These are phyloP conservation scores for Aspergillus cristatus DNA, from an alignment of 495 filamentous ascomycete species.

Conservation along the genomic window DNA sequence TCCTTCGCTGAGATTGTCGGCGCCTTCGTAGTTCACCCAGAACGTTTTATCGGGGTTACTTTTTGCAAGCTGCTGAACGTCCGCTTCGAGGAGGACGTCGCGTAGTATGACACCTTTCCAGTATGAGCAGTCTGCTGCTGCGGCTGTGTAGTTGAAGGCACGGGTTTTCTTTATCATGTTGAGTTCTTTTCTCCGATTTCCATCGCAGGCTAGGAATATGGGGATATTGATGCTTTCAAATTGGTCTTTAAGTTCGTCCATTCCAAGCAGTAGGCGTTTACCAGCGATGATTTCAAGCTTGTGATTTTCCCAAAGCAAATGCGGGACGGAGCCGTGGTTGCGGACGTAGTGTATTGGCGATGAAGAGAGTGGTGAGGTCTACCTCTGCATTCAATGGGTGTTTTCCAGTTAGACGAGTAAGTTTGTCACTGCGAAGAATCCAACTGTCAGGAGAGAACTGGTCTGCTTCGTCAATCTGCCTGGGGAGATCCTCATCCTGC, in stretches of 20 bases:
- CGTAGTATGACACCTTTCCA: constrained; percentile 52
- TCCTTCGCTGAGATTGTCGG: constrained; percentile 29
- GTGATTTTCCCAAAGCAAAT: constrained; percentile 32
- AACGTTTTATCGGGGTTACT: too few species aligned
- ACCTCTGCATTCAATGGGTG: constrained; percentile 20
- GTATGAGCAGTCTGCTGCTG: constrained; percentile 49
- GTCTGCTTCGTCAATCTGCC: constrained; percentile 16
- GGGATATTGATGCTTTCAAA: constrained; percentile 48
- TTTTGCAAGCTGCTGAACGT: constrained; percentile 42
- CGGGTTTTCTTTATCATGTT: constrained; percentile 43
- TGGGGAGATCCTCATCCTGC: neutral
- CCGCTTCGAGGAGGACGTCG: constrained; percentile 41
- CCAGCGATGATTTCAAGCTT: constrained; percentile 46
- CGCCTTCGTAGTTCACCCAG: constrained; percentile 46
- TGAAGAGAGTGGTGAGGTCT: constrained; percentile 27
- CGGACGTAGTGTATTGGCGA: constrained; percentile 51
- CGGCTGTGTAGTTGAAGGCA: constrained; percentile 51
- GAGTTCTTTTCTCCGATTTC: constrained; percentile 55
- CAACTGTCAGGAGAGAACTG: constrained; percentile 24
- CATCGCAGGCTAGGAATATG: constrained; percentile 49
- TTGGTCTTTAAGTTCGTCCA: constrained; percentile 41
- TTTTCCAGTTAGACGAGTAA: constrained; percentile 23
- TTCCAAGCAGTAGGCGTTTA: constrained; percentile 32
- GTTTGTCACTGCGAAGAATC: constrained; percentile 15
- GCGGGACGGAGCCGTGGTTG: constrained; percentile 54